Conservation (phyloP, 768 basidiomycete species). For the Lentinula sp. region DNA sequence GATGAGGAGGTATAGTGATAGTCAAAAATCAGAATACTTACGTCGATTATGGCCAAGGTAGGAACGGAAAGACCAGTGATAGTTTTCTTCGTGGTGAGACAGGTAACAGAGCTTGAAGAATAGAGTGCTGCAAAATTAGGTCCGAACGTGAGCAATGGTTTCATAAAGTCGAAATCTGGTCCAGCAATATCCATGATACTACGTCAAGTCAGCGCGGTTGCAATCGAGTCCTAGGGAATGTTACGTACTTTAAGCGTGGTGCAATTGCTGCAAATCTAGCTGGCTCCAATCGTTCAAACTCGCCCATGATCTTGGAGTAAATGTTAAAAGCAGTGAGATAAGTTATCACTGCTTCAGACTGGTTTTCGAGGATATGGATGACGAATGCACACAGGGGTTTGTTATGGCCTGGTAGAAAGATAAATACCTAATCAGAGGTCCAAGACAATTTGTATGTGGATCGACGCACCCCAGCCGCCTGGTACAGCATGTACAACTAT, state of each 20-base stretch:
- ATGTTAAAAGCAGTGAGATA: background rate
- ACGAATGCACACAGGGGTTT: background rate
- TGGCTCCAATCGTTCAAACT: background rate
- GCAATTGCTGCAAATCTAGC: background rate
- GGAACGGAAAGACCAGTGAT: background rate
- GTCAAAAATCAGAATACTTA: background rate
- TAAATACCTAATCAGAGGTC: background rate
- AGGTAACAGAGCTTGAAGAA: background rate
- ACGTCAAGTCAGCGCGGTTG: background rate
- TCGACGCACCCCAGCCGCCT: background rate
- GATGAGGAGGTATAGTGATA: background rate
- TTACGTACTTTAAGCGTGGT: background rate
- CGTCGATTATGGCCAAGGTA: background rate
- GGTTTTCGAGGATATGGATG: background rate
- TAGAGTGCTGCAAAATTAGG: background rate
- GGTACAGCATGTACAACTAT: background rate
- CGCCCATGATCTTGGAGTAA: constrained; percentile 1
- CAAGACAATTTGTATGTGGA: background rate
- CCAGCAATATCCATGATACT: background rate
- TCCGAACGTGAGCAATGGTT: background rate
- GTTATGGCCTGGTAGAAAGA: background rate
- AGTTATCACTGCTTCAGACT: background rate
- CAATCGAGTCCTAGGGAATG: too few species aligned
- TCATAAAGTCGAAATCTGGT: background rate
- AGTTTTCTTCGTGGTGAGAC: background rate